These are phyloP conservation scores for Hibiscus trionum DNA, from an alignment of 345 rosid species.

Conservation along the genomic window DNA sequence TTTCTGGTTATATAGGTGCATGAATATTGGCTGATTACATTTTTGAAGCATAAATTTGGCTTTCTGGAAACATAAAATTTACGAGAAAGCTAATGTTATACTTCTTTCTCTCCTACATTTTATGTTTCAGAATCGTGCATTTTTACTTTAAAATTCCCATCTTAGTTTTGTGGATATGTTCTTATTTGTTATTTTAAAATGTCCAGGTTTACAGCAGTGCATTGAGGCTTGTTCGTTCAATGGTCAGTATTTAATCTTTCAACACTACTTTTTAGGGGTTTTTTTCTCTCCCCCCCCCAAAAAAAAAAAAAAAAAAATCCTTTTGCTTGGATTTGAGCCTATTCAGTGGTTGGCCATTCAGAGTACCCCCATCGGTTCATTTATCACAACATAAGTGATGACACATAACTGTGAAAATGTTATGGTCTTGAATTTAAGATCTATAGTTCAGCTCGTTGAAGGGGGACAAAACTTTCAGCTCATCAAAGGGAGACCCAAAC, in stretches of 20 bases:
- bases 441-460: not conserved
- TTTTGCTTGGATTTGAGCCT: not conserved
- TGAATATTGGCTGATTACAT: not conserved
- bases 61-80: not conserved
- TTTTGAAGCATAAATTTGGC: not conserved
- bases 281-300: not conserved
- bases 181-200: not conserved
- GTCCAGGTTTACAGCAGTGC: conserved; percentile 90
- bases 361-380: not conserved
- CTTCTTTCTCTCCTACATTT: not conserved
- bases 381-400: not conserved
- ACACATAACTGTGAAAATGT: not conserved
- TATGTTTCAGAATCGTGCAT: conserved; percentile 1
- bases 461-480: not conserved
- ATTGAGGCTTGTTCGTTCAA: conserved; percentile 84
- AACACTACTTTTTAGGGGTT: not conserved
- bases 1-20: not conserved
- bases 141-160: not conserved
- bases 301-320: not conserved
- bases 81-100: not conserved
- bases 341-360: not conserved
- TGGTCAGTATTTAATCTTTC: conserved; percentile 47
- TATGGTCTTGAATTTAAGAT: not conserved
- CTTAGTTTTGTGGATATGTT: not conserved
- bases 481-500: not conserved